Evolutionary conservation across 345 rosid genomes (phyloP).

Genomic region (Eucalyptus globulus): DNA sequence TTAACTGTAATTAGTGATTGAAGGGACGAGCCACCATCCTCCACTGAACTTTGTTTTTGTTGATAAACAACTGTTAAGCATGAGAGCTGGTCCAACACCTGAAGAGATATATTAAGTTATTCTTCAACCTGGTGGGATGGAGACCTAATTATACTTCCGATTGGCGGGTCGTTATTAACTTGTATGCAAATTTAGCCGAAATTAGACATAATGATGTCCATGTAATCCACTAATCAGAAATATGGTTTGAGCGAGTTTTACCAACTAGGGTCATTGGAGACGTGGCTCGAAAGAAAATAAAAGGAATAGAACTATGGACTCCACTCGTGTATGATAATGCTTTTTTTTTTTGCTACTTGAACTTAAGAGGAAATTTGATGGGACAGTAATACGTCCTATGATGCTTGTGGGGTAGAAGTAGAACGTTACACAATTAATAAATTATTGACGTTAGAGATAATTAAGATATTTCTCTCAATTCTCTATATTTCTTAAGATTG

Average conservation of each 20-base stretch:
- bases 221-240: not conserved
- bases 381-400: not conserved
- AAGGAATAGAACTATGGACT: not conserved
- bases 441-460: not conserved
- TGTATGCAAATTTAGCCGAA: not conserved
- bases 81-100: not conserved
- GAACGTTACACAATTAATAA: too few species aligned
- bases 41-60: not conserved
- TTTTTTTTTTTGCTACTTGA: not conserved
- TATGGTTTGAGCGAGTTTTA: not conserved
- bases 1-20: not conserved
- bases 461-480: too few species aligned
- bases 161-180: not conserved
- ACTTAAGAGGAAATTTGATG: not conserved
- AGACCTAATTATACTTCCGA: not conserved
- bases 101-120: not conserved
- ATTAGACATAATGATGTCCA: too few species aligned
- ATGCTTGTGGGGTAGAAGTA: not conserved
- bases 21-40: not conserved
- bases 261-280: not conserved
- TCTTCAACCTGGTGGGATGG: not conserved
- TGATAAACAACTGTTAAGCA: not conserved
- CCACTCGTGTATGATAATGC: not conserved
- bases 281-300: too few species aligned
- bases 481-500: not conserved